Evolutionary conservation across 2,329 filamentous ascomycete species (phyloP).

Genomic region (Botryotinia narcissicola): DNA sequence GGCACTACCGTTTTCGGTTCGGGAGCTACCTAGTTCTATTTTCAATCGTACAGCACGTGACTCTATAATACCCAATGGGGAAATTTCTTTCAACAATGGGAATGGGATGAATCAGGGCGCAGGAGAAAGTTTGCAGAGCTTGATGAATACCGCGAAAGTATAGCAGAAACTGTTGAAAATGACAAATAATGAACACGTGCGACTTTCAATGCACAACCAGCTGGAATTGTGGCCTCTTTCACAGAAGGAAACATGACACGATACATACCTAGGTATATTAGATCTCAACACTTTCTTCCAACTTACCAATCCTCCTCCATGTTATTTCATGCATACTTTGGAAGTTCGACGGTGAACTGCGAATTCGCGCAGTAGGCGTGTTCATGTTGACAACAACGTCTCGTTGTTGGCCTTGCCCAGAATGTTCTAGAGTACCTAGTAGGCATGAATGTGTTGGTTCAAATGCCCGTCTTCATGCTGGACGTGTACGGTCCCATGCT

Average conservation of each 20-base stretch:
- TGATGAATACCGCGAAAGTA: not conserved
- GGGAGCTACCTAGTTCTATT: not conserved
- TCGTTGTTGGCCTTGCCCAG: slow-evolving; percentile 3
- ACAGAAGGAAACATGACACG: not conserved
- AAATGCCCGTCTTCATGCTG: slow-evolving; percentile 2
- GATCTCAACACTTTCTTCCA: not conserved
- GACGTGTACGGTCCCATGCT: not conserved
- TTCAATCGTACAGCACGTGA: not conserved
- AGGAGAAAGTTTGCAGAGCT: not conserved
- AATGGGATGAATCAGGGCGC: no score
- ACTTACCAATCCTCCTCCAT: not conserved
- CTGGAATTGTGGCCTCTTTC: not conserved
- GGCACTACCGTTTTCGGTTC: slow-evolving; percentile 5
- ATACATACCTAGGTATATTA: not conserved
- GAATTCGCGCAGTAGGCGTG: not conserved
- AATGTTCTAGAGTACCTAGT: slow-evolving; percentile 8
- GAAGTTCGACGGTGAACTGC: not conserved
- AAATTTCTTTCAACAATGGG: not conserved
- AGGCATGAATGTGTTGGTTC: not conserved
- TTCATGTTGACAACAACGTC: slow-evolving; percentile 13
- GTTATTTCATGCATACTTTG: not conserved
- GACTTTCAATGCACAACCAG: not conserved
- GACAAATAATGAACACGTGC: not conserved
- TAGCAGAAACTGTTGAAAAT: not conserved
- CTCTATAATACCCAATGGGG: not conserved